Evolutionary conservation across 2,329 filamentous ascomycete genomes (phyloP).

Genomic region (Exutisphaerella laricina): DNA sequence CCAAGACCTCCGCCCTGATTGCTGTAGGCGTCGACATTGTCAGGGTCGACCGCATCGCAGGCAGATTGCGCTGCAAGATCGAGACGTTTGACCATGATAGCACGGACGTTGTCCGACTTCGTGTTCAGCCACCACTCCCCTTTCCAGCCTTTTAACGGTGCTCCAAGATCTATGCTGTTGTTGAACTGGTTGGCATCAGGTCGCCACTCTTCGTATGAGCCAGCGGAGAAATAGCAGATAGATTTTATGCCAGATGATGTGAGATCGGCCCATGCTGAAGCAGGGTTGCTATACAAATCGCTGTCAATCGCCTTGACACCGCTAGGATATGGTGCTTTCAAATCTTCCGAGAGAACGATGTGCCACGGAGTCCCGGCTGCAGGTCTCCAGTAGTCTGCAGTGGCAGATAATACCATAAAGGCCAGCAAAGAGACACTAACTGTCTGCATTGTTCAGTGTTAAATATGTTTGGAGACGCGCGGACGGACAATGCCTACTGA

Average conservation of each 20-base stretch:
- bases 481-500: no score
- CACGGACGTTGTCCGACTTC: slow-evolving; percentile 51
- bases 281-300: slow-evolving; percentile 10
- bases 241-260: slow-evolving; percentile 4
- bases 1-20: slow-evolving; percentile 44
- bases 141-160: slow-evolving; percentile 56
- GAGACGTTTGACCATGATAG: slow-evolving; percentile 59
- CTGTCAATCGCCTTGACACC: slow-evolving; percentile 8
- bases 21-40: slow-evolving; percentile 25
- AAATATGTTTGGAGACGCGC: background rate
- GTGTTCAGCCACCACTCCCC: slow-evolving; percentile 63
- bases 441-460: background rate
- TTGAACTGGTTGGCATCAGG: slow-evolving; percentile 57
- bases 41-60: slow-evolving; percentile 36
- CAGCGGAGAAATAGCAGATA: slow-evolving; percentile 71
- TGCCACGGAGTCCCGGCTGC: slow-evolving; percentile 4
- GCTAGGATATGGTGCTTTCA: slow-evolving; percentile 1
- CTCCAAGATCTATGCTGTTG: slow-evolving; percentile 51
- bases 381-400: slow-evolving; percentile 1
- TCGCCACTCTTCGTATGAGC: slow-evolving; percentile 63
- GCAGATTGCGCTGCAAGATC: slow-evolving; percentile 47
- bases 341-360: slow-evolving; percentile 4
- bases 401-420: background rate
- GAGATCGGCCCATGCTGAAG: slow-evolving; percentile 4
- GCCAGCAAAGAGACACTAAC: background rate